Conservation (phyloP, 2,329 filamentous ascomycete genomes). For the Cladosporium colombiae region DNA sequence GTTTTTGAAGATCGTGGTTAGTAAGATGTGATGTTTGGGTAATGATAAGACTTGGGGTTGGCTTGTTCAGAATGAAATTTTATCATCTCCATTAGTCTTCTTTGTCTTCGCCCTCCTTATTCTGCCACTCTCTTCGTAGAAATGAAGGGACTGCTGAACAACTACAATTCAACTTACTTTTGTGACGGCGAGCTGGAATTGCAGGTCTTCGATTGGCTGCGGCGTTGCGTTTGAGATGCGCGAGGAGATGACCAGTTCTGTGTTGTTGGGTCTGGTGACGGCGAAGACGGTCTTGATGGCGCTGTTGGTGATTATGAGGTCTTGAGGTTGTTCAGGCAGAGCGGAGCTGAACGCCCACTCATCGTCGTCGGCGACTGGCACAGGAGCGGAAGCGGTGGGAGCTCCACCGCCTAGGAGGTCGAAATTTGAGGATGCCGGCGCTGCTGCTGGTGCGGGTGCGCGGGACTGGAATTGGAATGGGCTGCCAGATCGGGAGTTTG, state of each 20-base stretch:
- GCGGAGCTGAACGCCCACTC: conserved; percentile 94
- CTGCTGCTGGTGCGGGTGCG: conserved; percentile 32
- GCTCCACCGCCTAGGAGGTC: conserved; percentile 35
- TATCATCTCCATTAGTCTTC: neutral
- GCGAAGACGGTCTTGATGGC: conserved; percentile 71
- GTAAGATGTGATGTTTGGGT: neutral
- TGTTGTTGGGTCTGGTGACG: conserved; percentile 60
- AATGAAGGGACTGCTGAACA: neutral
- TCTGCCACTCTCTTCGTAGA: neutral
- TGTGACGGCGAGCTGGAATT: conserved; percentile 90
- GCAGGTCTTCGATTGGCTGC: conserved; percentile 73
- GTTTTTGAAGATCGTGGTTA: neutral
- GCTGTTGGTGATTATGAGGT: conserved; percentile 66
- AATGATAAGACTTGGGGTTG: neutral
- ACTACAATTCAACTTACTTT: conserved; percentile 60
- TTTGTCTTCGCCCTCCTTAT: too few species aligned
- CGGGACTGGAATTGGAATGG: conserved; percentile 52
- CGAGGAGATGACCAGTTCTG: conserved; percentile 68
- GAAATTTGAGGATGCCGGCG: conserved; percentile 27
- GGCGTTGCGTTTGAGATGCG: conserved; percentile 80
- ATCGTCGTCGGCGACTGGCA: conserved; percentile 60
- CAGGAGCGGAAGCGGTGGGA: conserved; percentile 36
- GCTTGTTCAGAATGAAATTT: too few species aligned
- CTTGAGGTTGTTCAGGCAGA: conserved; percentile 67
- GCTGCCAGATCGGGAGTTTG: conserved; percentile 53